Base-by-base conservation (phyloP, 179 eudicot species). In the Dionaea muscipula region DNA sequence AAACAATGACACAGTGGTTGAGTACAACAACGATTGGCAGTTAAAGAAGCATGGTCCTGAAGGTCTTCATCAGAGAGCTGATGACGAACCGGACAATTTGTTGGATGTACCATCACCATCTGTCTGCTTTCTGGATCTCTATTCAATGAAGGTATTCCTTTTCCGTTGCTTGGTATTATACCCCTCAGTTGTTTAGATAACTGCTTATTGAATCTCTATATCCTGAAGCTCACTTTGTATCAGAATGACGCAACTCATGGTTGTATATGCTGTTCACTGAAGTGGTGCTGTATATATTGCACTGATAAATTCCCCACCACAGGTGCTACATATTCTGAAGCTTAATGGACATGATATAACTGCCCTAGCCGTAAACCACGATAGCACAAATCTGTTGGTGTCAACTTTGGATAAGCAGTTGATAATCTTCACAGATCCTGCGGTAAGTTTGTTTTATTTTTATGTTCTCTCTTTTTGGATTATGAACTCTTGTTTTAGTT, bases 391-490 rank as follows among this genome's bases (percentile, higher is more conserved):
- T 76, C 93, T 93, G 60, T 61, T 93, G 75, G 89, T 93, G 51
- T 88, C 99, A 27, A 93, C 99, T 39, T 75, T 70, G 53, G 71
- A 93, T 72, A 88, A 75, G 59, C 83, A 88, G 67, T 67, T 93
- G 79, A 81, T 81, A 55, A 65, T 93, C 67, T 93, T 82, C 76
- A 85, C 96, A 12, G 96, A 93, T 72, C 99, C 99, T 50, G 79
- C 86, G 31, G 99, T 93, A 81, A 82, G 99, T 77, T 24, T 23
- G 7, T 51, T 45, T 15, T 23, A 26, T 17, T 50, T 8, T 25
- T 44, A n/a, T 44, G 10, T 26, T 24, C 0, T 13, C 17, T 24
- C 16, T 26, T 48, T 27, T 54, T 26, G 3, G 3, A 55, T 13
- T 57, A 37, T 22, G 10, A 5, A 27, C 24, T 38, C 43, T 52